Base-by-base conservation (phyloP, 2,329 filamentous ascomycete species). In the Akanthomyces uredinophilus region DNA sequence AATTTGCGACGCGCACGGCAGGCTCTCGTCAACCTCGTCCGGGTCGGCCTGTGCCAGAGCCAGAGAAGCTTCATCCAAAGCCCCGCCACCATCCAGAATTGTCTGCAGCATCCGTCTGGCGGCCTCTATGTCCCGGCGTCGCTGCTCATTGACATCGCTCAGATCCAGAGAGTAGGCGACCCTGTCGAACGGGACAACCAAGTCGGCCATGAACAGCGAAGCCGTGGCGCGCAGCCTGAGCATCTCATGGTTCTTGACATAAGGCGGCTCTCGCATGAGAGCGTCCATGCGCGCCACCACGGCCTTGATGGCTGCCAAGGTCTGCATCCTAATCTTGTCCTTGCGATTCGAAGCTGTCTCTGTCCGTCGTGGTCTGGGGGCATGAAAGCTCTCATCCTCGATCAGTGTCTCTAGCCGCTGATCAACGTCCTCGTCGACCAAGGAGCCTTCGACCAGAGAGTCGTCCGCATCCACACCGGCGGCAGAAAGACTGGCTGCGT, bases 191-290 rank as follows among this genome's bases (percentile, higher is more conserved):
- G 80, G 79, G 24, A 87, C 68, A 29, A 76, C 71, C 43, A 96
- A 75, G 71, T 96, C 91, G 7, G 83, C 88, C 18, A 91, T 79
- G 80, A 91, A 96, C 18, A 95, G 77, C 1, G 86, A 84, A 6
- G 92, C 75, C 82, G 92, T 91, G 10, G 84, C 92, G 57, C 91
- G 81, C 27, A 96, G 76, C 53, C 88, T 80, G 51, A 93, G 77
- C 64, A 96, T 76, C 64, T 87, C 84, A 5, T 79, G 73, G 67
- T 87, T 87, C 62, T 87, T 85, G 35, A 86, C 86, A 70, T 87
- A 96, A 0, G 91, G 91, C 27, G 86, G 81, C 41, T 83, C 87
- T 47, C 83, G 79, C 73, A 96, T 83, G 32, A 92, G 69, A 50
- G 83, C 81, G 69, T 96, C 90, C 79, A 96, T 86, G 32, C 87